Percentiles rank a stretch among this genome's conserved stretches.
phyloP scores from a whole-genome alignment of 202 grass and related monocot species.

The Carex sylvatica region DNA sequence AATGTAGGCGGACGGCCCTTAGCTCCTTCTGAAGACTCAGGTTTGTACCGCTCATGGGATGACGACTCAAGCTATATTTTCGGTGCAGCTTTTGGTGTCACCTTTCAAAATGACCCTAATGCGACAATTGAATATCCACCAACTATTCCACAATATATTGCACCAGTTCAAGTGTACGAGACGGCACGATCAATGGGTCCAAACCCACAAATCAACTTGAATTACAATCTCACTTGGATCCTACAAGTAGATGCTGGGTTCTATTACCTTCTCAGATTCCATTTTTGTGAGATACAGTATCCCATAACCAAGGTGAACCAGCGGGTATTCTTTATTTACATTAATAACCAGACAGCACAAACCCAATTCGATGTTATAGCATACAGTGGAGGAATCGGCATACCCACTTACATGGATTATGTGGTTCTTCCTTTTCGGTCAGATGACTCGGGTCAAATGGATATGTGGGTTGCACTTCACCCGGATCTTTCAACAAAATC shows the following conservation, averaged over 20 bases:
- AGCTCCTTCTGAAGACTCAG: slow-evolving; percentile 33
- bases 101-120: slow-evolving; percentile 41
- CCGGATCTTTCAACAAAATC: slow-evolving; percentile 37
- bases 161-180: slow-evolving; percentile 49
- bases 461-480: slow-evolving; percentile 70
- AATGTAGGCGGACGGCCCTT: slow-evolving; percentile 50
- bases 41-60: slow-evolving; percentile 46
- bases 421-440: slow-evolving; percentile 33
- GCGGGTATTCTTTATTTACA: slow-evolving; percentile 53
- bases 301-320: slow-evolving; percentile 54
- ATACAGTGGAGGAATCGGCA: slow-evolving; percentile 32
- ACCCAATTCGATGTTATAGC: slow-evolving; percentile 43
- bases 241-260: slow-evolving; percentile 56
- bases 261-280: slow-evolving; percentile 56
- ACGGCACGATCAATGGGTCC: slow-evolving; percentile 69
- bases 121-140: slow-evolving; percentile 40
- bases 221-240: slow-evolving; percentile 79
- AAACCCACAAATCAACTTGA: slow-evolving; percentile 37
- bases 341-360: slow-evolving; percentile 65
- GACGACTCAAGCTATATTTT: slow-evolving; percentile 38
- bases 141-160: slow-evolving; percentile 28
- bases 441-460: slow-evolving; percentile 21
- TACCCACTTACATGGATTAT: slow-evolving; percentile 46
- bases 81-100: slow-evolving; percentile 48
- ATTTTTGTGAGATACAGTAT: slow-evolving; percentile 82